Evolutionary conservation across 2,329 filamentous ascomycete species (phyloP).

Genomic region (Alternaria brassicae): DNA sequence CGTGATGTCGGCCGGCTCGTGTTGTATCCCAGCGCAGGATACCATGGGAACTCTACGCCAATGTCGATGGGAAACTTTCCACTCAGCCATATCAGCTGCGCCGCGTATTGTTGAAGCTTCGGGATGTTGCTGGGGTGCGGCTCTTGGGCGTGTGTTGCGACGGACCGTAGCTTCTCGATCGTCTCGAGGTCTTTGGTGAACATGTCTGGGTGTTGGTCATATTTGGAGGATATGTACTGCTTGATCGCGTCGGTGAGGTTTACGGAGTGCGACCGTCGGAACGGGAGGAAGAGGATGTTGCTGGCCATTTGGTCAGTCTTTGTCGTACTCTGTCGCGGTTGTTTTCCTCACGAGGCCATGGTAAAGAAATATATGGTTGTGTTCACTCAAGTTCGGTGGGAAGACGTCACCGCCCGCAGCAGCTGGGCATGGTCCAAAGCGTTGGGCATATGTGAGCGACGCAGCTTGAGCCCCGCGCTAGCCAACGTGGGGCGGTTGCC

Average conservation of each 20-base stretch:
- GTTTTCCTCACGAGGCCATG: constrained; percentile 39
- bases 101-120: constrained; percentile 90
- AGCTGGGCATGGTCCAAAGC: constrained; percentile 20
- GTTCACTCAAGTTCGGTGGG: constrained; percentile 24
- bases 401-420: constrained; percentile 34
- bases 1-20: constrained; percentile 72
- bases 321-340: not conserved
- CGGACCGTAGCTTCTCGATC: constrained; percentile 81
- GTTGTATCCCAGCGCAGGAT: constrained; percentile 90
- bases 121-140: constrained; percentile 84
- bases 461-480: constrained; percentile 17
- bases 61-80: constrained; percentile 98
- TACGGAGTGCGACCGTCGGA: constrained; percentile 82
- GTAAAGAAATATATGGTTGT: constrained; percentile 17
- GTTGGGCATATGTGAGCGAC: constrained; percentile 11
- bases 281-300: constrained; percentile 80
- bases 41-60: constrained; percentile 96
- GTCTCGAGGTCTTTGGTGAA: constrained; percentile 87
- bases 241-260: constrained; percentile 83
- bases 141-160: constrained; percentile 89
- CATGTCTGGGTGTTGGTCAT: constrained; percentile 98
- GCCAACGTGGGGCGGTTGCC: constrained; percentile 12
- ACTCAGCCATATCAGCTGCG: constrained; percentile 89
- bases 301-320: constrained; percentile 34
- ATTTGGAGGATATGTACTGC: constrained; percentile 96